Base-by-base conservation (phyloP, 768 basidiomycete species). In the Sarcomyxa edulis region DNA sequence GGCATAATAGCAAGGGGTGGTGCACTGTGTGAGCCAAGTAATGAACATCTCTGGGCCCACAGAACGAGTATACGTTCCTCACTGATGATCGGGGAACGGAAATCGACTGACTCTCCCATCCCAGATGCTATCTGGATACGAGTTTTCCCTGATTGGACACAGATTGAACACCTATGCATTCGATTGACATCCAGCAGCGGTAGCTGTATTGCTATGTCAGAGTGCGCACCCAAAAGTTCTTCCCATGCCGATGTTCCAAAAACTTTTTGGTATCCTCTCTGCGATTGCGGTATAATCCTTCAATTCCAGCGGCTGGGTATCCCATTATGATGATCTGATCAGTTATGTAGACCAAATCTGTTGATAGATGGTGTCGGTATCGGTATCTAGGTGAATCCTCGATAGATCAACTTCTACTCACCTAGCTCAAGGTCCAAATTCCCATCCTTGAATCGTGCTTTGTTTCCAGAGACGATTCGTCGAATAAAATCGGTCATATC, bases 31-130 rank as follows among this genome's bases (percentile, higher is more conserved):
- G 11, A 14, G 5, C 16, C 39, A 19, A 28, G 26, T 31, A 29
- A 25, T 25, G 14, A 34, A 24, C 8, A 39, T 16, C 3, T 20
- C 25, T 34, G 15, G 44, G 23, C 15, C 11, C 37, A 18, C 28
- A 19, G 6, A 5, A 35, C 10, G 32, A 70, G n/a, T n/a, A n/a
- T n/a, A n/a, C n/a, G n/a, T n/a, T n/a, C n/a, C 84, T 58, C 47
- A 87, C 80, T 92, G 86, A 54, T 94, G 91, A 53, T 94, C 91
- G 15, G 91, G 91, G 53, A 89, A 92, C 1, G 91, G 91, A 52
- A 84, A 92, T 36, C 90, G 66, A 49, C 84, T 88, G 12, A 91
- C 84, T 28, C 86, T 67, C 6, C 81, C 78, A 9, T 73, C 72
- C 53, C 93, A 93, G 25, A 81, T 61, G 32, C 62, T 60, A 2